Conservation (phyloP, 139 green algal species). For the Tetradesmus lagerheimii region DNA sequence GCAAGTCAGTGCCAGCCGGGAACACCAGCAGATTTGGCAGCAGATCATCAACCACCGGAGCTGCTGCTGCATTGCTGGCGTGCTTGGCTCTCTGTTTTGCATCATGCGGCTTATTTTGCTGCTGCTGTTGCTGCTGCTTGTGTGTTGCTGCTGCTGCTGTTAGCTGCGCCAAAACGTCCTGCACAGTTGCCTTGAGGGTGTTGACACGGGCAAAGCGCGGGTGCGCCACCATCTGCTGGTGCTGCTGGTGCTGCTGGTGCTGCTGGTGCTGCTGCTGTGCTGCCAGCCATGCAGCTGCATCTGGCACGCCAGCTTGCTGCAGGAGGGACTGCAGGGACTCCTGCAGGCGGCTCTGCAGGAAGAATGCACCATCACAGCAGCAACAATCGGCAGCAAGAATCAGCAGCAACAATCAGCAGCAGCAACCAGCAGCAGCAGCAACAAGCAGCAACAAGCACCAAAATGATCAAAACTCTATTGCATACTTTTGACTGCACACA, state of each 20-base stretch:
- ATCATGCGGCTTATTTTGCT: not conserved
- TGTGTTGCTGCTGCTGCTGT: slow-evolving; percentile 2
- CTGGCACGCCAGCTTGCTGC: slow-evolving; percentile 45
- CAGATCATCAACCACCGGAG: slow-evolving; percentile 60
- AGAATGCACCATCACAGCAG: not conserved
- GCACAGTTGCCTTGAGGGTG: slow-evolving; percentile 71
- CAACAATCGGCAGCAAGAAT: too few species aligned
- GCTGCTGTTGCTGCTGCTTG: slow-evolving; percentile 7
- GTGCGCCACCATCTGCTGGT: slow-evolving; percentile 49
- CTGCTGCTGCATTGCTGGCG: not conserved
- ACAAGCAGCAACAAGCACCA: too few species aligned
- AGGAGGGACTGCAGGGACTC: slow-evolving; percentile 48
- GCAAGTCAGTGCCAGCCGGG: slow-evolving; percentile 88
- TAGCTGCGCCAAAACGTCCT: slow-evolving; percentile 71
- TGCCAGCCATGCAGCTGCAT: slow-evolving; percentile 20
- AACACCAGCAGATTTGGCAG: slow-evolving; percentile 90
- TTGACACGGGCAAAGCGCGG: slow-evolving; percentile 81
- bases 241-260: slow-evolving; percentile 22
- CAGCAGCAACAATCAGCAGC: too few species aligned
- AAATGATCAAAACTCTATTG: too few species aligned
- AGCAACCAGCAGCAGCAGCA: too few species aligned
- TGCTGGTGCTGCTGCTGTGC: slow-evolving; percentile 12
- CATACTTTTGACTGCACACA: too few species aligned
- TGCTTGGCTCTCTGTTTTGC: slow-evolving; percentile 1
- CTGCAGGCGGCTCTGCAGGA: slow-evolving; percentile 39